Base-by-base conservation (phyloP, 345 rosid species). In the Arabis alpina region DNA sequence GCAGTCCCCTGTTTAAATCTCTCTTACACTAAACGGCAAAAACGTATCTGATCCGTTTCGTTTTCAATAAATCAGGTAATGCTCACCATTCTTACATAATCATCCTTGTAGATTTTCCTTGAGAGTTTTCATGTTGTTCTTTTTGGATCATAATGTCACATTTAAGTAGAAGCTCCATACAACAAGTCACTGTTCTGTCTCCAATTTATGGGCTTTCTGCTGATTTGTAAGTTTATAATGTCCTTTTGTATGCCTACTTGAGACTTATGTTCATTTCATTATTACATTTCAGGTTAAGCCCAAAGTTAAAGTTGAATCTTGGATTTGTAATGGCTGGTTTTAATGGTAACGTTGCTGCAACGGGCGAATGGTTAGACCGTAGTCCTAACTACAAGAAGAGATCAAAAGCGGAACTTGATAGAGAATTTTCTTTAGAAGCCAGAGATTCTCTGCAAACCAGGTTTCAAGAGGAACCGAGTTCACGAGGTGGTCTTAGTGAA, bases 351-450 rank as follows among this genome's bases (percentile, higher is more conserved):
- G 77, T 75, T 51, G 82, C 86, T 47, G 75, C 87, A 64, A 85
- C 81, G 54, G 90, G 93, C 41, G 93, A 89, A 42, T 85, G 96
- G 92, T 72, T 79, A 62, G 89, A 87, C 52, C 84, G 82, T 16
- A 81, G 82, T 82, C 85, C 82, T 8, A 83, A 88, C 73, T 82
- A 86, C 43, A 82, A 79, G 68, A 61, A 88, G 15, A 80, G 81
- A 79, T 82, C 83, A 10, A 65, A 86, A 23, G 79, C 85, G 1
- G 71, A 83, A 69, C 27, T 82, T 15, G 49, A 55, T 45, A 64
- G 51, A 55, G 76, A 55, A 2, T 2, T 27, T 36, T 42, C 45
- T 49, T 75, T 10, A 83, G 72, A 59, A 34, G 54, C 43, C 55
- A 39, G 54, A 10, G 57, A 54, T 24, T 24, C 52, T 63, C 2